Evolutionary conservation across 352 stramenopile species (phyloP).

Genomic region (Phytopythium aichiense): DNA sequence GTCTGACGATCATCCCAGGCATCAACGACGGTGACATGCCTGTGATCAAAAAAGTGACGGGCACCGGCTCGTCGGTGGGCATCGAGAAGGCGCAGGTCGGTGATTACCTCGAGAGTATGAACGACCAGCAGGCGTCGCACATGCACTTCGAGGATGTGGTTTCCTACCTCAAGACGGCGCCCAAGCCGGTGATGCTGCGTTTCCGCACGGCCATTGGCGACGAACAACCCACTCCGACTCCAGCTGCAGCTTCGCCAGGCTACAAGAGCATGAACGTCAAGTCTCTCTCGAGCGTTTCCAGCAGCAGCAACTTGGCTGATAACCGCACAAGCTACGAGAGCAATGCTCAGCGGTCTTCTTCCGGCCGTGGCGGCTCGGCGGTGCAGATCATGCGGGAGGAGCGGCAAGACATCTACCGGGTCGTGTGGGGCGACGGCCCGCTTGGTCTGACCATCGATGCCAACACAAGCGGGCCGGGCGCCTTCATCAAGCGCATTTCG

Average conservation of each 20-base stretch:
- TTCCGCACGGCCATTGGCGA: conserved; percentile 54
- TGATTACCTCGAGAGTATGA: conserved; percentile 82
- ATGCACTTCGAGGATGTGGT: conserved; percentile 86
- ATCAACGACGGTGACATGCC: conserved; percentile 73
- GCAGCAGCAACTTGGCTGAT: conserved; percentile 10
- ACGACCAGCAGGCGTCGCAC: conserved; percentile 51
- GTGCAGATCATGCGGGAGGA: conserved; percentile 32
- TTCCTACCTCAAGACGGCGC: conserved; percentile 72
- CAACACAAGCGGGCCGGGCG: conserved; percentile 43
- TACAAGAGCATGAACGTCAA: conserved; percentile 27
- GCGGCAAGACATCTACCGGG: conserved; percentile 60
- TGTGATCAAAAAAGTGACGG: conserved; percentile 87
- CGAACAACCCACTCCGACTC: conserved; percentile 15
- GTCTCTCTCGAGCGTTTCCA: conserved; percentile 21
- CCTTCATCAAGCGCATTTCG: conserved; percentile 84
- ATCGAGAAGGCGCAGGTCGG: conserved; percentile 82
- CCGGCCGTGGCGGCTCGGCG: conserved; percentile 17
- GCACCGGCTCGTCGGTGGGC: conserved; percentile 68
- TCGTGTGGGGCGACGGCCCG: conserved; percentile 73
- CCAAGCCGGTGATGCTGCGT: conserved; percentile 69
- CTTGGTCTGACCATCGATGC: conserved; percentile 81
- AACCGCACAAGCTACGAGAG: conserved; percentile 28
- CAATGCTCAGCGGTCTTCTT: conserved; percentile 12
- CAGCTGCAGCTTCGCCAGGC: conserved; percentile 17
- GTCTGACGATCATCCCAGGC: conserved; percentile 82